Conservation (phyloP, 177 flowering plant genomes). For the Vitis hybrid region DNA sequence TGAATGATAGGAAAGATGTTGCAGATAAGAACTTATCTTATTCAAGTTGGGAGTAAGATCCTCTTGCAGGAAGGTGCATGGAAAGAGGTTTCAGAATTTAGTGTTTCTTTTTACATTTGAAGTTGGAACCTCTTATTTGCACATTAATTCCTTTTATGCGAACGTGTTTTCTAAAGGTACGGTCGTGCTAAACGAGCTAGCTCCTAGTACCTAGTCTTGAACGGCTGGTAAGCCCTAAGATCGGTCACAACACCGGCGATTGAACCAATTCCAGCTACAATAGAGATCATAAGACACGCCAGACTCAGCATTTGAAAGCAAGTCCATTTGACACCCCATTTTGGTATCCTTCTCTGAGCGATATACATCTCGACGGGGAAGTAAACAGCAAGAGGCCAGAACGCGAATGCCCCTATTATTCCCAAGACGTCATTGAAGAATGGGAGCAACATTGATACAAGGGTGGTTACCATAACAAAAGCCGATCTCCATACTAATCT, state of each 20-base stretch:
- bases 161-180: too few species aligned
- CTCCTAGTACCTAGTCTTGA: constrained; percentile 18
- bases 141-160: too few species aligned
- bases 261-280: constrained; percentile 28
- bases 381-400: constrained; percentile 24
- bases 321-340: constrained; percentile 25
- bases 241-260: constrained; percentile 27
- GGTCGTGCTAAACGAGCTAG: too few species aligned
- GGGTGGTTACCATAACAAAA: constrained; percentile 22
- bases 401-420: constrained; percentile 29
- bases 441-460: constrained; percentile 29
- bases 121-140: too few species aligned
- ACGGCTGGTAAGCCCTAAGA: constrained; percentile 25
- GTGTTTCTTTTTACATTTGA: not conserved
- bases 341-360: constrained; percentile 17
- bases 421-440: constrained; percentile 31
- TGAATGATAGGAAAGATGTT: too few species aligned
- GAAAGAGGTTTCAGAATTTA: too few species aligned
- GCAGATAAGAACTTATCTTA: too few species aligned
- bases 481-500: constrained; percentile 25
- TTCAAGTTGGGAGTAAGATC: too few species aligned
- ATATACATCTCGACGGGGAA: constrained; percentile 33
- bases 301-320: constrained; percentile 20
- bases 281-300: constrained; percentile 23
- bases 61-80: too few species aligned